These are phyloP conservation scores for Plasmodium vivax DNA, from an alignment of 169 alveolate species.

Conservation along the genomic window DNA sequence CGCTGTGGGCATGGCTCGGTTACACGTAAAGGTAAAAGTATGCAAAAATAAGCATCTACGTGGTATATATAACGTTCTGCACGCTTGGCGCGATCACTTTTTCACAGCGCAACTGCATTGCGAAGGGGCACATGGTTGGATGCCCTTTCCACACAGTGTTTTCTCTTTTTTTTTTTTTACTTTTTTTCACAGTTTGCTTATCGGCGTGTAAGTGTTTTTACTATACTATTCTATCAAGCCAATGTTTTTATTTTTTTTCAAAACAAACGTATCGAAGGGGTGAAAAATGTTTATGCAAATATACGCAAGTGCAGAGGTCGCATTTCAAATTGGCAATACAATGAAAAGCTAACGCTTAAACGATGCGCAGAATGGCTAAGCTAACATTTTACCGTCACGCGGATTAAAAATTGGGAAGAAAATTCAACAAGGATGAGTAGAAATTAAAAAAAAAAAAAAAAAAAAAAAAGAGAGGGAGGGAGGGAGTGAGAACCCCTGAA, in stretches of 20 bases:
- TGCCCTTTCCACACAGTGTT: neutral
- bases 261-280: neutral
- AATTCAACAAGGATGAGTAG: neutral
- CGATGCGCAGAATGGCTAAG: neutral
- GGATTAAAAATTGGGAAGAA: neutral
- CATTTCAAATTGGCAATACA: neutral
- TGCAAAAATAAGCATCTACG: neutral
- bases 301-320: neutral
- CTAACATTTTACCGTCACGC: neutral
- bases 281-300: neutral
- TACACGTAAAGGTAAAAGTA: neutral
- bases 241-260: neutral
- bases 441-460: neutral
- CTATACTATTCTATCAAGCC: neutral
- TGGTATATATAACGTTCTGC: neutral
- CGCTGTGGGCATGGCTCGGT: neutral
- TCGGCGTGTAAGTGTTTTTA: neutral
- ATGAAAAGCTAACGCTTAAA: neutral
- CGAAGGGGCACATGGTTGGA: neutral
- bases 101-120: neutral
- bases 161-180: neutral
- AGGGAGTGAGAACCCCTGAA: neutral
- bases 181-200: neutral
- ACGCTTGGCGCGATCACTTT: neutral
- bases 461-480: neutral